Percentiles rank a stretch among this genome's conserved stretches.
phyloP scores from a whole-genome alignment of 805 yeast genomes.

The Teunomyces barrocoloradensis region DNA sequence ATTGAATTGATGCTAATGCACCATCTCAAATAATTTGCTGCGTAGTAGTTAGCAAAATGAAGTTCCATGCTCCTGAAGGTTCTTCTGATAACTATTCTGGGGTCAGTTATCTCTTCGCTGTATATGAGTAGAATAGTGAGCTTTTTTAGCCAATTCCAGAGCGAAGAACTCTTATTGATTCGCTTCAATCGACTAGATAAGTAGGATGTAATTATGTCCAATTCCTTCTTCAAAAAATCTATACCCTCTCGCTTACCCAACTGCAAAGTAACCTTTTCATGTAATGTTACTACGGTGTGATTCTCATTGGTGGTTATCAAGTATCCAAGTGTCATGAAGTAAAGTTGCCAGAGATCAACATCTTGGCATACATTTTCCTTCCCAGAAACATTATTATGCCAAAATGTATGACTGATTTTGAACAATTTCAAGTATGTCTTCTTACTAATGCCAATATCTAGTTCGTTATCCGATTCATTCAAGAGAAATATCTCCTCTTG shows the following conservation, averaged over 20 bases:
- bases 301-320: constrained; percentile 40
- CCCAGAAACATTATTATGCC: constrained; percentile 17
- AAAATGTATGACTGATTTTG: constrained; percentile 29
- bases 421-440: constrained; percentile 27
- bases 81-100: constrained; percentile 11
- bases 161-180: constrained; percentile 39
- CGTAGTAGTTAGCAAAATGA: constrained; percentile 42
- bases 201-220: constrained; percentile 32
- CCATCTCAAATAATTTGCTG: constrained; percentile 33
- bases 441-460: constrained; percentile 35
- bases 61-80: constrained; percentile 27
- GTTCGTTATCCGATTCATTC: constrained; percentile 8
- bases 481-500: background rate
- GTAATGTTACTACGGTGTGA: constrained; percentile 28
- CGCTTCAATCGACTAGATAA: constrained; percentile 26
- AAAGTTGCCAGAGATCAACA: constrained; percentile 14
- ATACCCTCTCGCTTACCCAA: constrained; percentile 8
- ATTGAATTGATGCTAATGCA: constrained; percentile 12
- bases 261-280: constrained; percentile 21
- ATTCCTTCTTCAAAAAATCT: constrained; percentile 15
- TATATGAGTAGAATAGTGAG: constrained; percentile 13
- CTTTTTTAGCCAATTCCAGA: constrained; percentile 35
- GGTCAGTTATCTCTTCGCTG: background rate
- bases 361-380: background rate
- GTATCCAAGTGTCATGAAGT: constrained; percentile 32